A percentile compares a stretch with the other conserved stretches of the same genome.
phyloP scores from a whole-genome alignment of 2,329 filamentous ascomycete genomes.

The Venturia asperata region DNA sequence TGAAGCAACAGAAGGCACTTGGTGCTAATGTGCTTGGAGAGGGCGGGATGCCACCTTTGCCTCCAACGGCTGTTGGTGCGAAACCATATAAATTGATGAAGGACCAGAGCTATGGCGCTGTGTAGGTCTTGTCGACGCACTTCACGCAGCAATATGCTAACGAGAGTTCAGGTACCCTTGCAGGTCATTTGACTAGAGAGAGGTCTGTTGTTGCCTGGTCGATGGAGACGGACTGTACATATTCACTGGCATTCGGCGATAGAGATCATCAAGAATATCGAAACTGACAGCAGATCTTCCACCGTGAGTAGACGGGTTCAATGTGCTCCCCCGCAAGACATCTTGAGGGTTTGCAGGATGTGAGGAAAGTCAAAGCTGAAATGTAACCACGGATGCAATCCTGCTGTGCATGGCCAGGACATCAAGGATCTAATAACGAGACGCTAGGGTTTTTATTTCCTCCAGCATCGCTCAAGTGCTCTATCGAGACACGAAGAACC shows the following conservation, averaged over 20 bases:
- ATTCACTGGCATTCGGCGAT: neutral
- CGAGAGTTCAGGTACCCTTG: slow-evolving; percentile 51
- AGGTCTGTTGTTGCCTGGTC: neutral
- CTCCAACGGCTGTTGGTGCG: slow-evolving; percentile 43
- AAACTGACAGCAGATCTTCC: neutral
- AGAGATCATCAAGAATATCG: neutral
- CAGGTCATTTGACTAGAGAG: slow-evolving; percentile 45
- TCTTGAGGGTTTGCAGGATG: too few relatives aligned
- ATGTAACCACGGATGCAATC: too few relatives aligned
- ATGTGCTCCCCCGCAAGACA: too few relatives aligned
- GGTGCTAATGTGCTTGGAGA: slow-evolving; percentile 58
- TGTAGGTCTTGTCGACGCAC: slow-evolving; percentile 29
- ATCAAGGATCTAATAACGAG: too few relatives aligned
- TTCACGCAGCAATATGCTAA: slow-evolving; percentile 4
- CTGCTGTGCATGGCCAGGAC: too few relatives aligned
- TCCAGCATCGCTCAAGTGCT: too few relatives aligned
- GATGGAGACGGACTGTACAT: neutral
- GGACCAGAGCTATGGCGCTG: slow-evolving; percentile 58
- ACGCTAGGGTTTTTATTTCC: too few relatives aligned
- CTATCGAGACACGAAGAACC: too few relatives aligned
- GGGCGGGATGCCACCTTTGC: slow-evolving; percentile 78
- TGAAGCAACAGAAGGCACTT: slow-evolving; percentile 56
- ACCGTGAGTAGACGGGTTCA: neutral
- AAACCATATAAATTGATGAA: slow-evolving; percentile 54
- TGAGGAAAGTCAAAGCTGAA: too few relatives aligned